Evolutionary conservation across 495 filamentous ascomycete genomes (phyloP), one percentile per base, ranked within the genome.

Genomic region (Aspergillus nidulans): DNA sequence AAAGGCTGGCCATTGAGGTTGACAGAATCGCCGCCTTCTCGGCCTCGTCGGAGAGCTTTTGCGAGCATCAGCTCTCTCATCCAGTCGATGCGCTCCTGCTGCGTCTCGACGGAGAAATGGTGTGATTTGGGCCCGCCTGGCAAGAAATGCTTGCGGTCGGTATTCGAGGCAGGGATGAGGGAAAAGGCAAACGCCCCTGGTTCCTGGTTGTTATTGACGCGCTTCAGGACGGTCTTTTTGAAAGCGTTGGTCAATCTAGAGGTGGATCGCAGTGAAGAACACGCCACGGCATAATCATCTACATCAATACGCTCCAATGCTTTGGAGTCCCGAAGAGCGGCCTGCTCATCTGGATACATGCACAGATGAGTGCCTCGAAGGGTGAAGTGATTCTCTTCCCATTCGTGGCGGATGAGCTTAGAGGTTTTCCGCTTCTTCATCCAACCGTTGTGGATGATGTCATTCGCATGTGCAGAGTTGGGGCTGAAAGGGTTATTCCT

Each of bases 61-160:
- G 92, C 92, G 20, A 98, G 83, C 94, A 98, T 97, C 47, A 98
- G 70, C 78, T 97, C 91, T 2, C 94, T 76, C 94, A 97, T 96
- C 94, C 94, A 98, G 59, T 96, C 92, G 55, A 97, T 96, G 26
- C 94, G 80, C 67, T 96, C 88, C 54, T 97, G 90, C 0, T 90
- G 78, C 51, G 77, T 81, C 68, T 87, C 86, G 52, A 97, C 92
- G 0, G 92, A 89, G 61, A 98, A 97, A 63, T 96, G 89, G 63
- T 98, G 92, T n/a, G 84, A 82, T 80, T 96, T 97, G 49, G 78
- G 80, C 30, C 67, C 66, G 42, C 65, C 65, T 8, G 61, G 69
- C 7, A 48, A 43, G 48, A 76, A 74, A 1, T 55, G 52, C 39
- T 85, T 89, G 46, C 72, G 69, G 50, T 84, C 86, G 65, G 2